Evolutionary conservation across 345 rosid genomes (phyloP).

Genomic region (Lumnitzera littorea): DNA sequence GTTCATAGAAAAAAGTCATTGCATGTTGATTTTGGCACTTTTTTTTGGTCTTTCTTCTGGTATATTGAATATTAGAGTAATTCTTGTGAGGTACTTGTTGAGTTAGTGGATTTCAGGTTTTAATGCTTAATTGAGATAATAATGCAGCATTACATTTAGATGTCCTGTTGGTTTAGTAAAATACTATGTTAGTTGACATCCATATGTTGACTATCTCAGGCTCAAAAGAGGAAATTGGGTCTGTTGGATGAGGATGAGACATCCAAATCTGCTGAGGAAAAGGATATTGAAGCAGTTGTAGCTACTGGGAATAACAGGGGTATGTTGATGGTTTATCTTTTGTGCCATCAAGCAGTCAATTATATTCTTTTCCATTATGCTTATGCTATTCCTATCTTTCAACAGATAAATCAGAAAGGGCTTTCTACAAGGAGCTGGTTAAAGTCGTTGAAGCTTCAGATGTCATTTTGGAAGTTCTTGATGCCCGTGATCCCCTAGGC

Average conservation of each 20-base stretch:
- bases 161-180: too few relatives aligned
- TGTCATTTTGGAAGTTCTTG: slow-evolving; percentile 93
- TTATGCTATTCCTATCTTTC: background rate
- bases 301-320: slow-evolving; percentile 45
- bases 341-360: too few relatives aligned
- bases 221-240: slow-evolving; percentile 74
- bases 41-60: too few relatives aligned
- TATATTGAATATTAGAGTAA: too few relatives aligned
- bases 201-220: slow-evolving; percentile 24
- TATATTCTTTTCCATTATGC: background rate
- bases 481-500: slow-evolving; percentile 92
- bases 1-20: too few relatives aligned
- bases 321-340: slow-evolving; percentile 14
- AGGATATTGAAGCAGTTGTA: slow-evolving; percentile 13
- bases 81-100: too few relatives aligned
- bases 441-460: slow-evolving; percentile 88
- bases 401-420: slow-evolving; percentile 77
- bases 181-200: too few relatives aligned
- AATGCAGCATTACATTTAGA: too few relatives aligned
- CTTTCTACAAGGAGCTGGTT: slow-evolving; percentile 91
- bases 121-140: too few relatives aligned
- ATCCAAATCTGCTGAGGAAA: slow-evolving; percentile 14
- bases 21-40: too few relatives aligned
- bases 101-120: too few relatives aligned
- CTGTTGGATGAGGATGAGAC: slow-evolving; percentile 35